A percentile compares a stretch with the other conserved stretches of the same genome.
These are phyloP conservation scores for Naegleria lovaniensis DNA, from an alignment of 208 protist genomes.

Conservation along the genomic window DNA sequence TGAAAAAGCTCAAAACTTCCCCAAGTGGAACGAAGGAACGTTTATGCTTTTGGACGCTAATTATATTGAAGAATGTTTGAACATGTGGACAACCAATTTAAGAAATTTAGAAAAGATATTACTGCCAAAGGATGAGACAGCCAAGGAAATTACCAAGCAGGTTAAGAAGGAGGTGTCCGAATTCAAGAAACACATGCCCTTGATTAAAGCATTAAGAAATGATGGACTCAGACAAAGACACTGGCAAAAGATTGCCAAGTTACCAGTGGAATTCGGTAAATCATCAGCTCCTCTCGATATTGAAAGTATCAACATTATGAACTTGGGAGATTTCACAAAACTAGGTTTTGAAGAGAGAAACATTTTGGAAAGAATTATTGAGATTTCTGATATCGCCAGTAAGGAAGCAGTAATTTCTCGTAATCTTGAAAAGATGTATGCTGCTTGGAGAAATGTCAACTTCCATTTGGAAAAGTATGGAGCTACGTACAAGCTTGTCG, in stretches of 20 bases:
- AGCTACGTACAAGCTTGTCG: slow-evolving; percentile 81
- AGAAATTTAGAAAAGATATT: slow-evolving; percentile 36
- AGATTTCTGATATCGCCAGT: slow-evolving; percentile 44
- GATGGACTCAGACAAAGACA: slow-evolving; percentile 90
- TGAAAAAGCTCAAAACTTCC: not conserved
- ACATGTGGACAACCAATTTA: slow-evolving; percentile 20
- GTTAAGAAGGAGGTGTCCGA: slow-evolving; percentile 83
- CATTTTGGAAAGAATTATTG: slow-evolving; percentile 41
- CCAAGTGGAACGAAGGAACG: slow-evolving; percentile 35
- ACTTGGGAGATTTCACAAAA: slow-evolving; percentile 28
- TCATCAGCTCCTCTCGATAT: slow-evolving; percentile 19
- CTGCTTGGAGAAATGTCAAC: slow-evolving; percentile 81
- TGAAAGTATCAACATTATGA: slow-evolving; percentile 21
- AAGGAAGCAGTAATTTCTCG: slow-evolving; percentile 42
- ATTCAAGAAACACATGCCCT: slow-evolving; percentile 88
- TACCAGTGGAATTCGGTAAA: slow-evolving; percentile 16
- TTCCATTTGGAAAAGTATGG: slow-evolving; percentile 84
- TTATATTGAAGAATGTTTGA: slow-evolving; percentile 32
- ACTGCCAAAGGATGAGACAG: slow-evolving; percentile 2
- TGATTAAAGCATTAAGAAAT: slow-evolving; percentile 91
- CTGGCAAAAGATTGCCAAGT: slow-evolving; percentile 82
- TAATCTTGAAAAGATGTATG: slow-evolving; percentile 50
- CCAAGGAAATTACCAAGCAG: slow-evolving; percentile 8
- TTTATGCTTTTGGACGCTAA: slow-evolving; percentile 38
- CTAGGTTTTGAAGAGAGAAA: slow-evolving; percentile 41